Percentiles rank a stretch among this genome's conserved stretches.
phyloP scores from a whole-genome alignment of 2,329 filamentous ascomycete genomes.

The Penicillium paneum region DNA sequence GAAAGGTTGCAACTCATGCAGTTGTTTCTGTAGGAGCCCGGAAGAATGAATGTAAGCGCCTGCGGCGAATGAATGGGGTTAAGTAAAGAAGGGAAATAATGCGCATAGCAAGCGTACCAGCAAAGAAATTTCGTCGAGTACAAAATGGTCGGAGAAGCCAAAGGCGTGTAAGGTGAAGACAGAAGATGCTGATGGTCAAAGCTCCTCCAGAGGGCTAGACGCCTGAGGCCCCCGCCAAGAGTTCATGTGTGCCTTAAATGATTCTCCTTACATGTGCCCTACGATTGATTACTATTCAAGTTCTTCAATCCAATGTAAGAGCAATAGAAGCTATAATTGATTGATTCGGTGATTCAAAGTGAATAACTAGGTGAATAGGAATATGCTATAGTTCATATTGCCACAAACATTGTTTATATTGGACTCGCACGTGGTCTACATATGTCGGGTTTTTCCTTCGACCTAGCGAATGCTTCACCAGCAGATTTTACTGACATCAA shows the following conservation, averaged over 20 bases:
- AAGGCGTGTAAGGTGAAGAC: conserved; percentile 14
- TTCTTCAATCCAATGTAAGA: too few species aligned
- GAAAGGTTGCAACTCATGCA: conserved; percentile 34
- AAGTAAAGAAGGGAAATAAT: background rate
- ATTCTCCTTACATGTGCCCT: too few species aligned
- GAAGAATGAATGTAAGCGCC: conserved; percentile 13
- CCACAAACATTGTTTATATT: too few species aligned
- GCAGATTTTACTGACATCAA: too few species aligned
- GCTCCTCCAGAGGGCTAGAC: conserved; percentile 3
- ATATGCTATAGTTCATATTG: too few species aligned
- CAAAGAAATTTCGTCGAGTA: conserved; percentile 4
- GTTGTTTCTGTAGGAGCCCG: conserved; percentile 16
- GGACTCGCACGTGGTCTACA: too few species aligned
- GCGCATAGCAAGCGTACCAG: conserved; percentile 15
- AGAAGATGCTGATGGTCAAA: conserved; percentile 17
- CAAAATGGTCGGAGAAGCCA: conserved; percentile 1
- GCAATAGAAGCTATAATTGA: too few species aligned
- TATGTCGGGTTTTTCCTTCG: too few species aligned
- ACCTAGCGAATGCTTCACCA: too few species aligned
- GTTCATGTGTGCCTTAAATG: conserved; percentile 11
- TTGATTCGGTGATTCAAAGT: too few species aligned
- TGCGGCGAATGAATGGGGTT: background rate
- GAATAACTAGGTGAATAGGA: too few species aligned
- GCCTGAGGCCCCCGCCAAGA: background rate
- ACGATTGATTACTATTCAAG: too few species aligned